These are phyloP conservation scores for Rhododendron simsii DNA, from an alignment of 148 eudicot species.

Conservation along the genomic window DNA sequence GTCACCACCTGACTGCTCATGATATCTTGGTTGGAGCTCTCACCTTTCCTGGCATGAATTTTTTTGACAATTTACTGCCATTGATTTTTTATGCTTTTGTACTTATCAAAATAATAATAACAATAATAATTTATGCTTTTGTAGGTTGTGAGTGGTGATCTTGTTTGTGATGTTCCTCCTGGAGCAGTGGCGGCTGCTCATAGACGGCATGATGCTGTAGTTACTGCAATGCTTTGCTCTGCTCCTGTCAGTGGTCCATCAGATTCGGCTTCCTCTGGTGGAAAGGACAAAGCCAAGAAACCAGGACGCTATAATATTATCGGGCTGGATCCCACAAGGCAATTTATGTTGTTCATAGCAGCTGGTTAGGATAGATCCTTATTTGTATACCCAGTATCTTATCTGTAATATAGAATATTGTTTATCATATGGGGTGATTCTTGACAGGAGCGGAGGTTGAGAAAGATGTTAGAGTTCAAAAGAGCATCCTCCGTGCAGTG, in stretches of 20 bases:
- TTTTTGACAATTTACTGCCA: background rate
- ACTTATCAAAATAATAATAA: too few species aligned
- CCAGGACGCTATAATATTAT: slow-evolving; percentile 69
- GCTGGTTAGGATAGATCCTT: slow-evolving; percentile 68
- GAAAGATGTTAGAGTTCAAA: slow-evolving; percentile 78
- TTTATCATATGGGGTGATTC: slow-evolving; percentile 10
- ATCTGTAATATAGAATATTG: background rate
- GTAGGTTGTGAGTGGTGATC: slow-evolving; percentile 97
- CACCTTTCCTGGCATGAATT: slow-evolving; percentile 1
- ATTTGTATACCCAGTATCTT: background rate
- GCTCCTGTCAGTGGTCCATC: slow-evolving; percentile 83
- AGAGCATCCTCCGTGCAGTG: slow-evolving; percentile 86
- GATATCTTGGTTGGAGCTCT: slow-evolving; percentile 72
- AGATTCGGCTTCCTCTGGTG: slow-evolving; percentile 74
- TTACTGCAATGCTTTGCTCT: slow-evolving; percentile 86
- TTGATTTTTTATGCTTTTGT: slow-evolving; percentile 13
- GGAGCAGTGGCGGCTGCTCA: slow-evolving; percentile 97
- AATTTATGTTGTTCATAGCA: slow-evolving; percentile 79
- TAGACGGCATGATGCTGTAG: slow-evolving; percentile 93
- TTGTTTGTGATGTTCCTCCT: slow-evolving; percentile 88
- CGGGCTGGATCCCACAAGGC: slow-evolving; percentile 80
- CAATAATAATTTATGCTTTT: background rate
- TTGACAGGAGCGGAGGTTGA: slow-evolving; percentile 66
- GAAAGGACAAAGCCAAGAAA: slow-evolving; percentile 92
- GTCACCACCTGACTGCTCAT: slow-evolving; percentile 73